These are phyloP conservation scores for Pseudogymnoascus sp. DNA, from an alignment of 2,329 filamentous ascomycete genomes.

Conservation along the genomic window DNA sequence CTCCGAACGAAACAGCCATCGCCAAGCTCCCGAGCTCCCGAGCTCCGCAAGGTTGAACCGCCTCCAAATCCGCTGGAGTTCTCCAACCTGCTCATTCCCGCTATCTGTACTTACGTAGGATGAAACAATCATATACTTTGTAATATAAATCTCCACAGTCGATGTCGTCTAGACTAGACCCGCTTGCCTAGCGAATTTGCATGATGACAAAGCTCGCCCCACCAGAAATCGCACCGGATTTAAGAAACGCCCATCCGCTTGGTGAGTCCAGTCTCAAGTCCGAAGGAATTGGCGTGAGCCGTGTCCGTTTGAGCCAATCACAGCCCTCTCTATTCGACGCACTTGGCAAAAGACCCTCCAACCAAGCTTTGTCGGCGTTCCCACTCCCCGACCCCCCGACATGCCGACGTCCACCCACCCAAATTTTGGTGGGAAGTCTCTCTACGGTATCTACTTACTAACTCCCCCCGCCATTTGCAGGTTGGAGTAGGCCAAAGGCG, in stretches of 20 bases:
- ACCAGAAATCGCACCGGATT: not conserved
- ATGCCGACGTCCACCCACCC: not conserved
- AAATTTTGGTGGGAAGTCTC: not conserved
- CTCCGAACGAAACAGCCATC: not conserved
- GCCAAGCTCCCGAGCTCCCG: not conserved
- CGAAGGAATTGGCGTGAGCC: not conserved
- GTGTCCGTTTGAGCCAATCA: not conserved
- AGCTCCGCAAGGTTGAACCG: not conserved
- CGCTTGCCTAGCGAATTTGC: not conserved
- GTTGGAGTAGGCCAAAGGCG: not conserved
- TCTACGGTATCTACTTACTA: not conserved
- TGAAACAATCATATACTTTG: not conserved
- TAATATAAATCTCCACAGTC: not conserved
- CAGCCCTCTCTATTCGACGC: not conserved
- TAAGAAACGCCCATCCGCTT: not conserved
- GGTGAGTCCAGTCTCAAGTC: not conserved
- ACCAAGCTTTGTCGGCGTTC: conserved; percentile 6
- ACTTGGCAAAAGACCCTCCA: not conserved
- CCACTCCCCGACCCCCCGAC: not conserved
- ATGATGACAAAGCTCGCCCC: not conserved
- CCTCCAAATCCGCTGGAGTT: not conserved
- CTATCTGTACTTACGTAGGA: not conserved
- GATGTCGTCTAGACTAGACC: not conserved
- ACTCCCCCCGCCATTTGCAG: not conserved
- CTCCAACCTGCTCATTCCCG: not conserved